A percentile compares a stretch with the other conserved stretches of the same genome.
Evolutionary conservation across 306 rosid genomes (phyloP).

Genomic region (Vigna reflexopilosa): DNA sequence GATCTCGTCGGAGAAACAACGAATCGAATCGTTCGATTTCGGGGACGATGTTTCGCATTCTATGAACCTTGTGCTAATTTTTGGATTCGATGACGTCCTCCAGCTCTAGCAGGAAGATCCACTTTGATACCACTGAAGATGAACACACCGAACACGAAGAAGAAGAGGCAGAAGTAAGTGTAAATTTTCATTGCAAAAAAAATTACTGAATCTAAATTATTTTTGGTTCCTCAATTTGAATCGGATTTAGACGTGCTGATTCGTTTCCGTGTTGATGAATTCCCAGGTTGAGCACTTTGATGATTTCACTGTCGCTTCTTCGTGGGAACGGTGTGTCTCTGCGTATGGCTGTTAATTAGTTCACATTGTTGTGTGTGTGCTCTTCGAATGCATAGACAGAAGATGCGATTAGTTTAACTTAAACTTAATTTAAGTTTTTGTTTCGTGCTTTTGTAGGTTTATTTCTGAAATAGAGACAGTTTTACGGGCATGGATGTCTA

Average conservation of each 20-base stretch:
- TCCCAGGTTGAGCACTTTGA: conserved; percentile 91
- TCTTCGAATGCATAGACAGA: conserved; percentile 10
- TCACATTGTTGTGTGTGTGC: conserved; percentile 24
- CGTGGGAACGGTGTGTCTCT: conserved; percentile 87
- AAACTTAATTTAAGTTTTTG: neutral
- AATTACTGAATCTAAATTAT: neutral
- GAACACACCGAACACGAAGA: conserved; percentile 57
- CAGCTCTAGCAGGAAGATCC: conserved; percentile 60
- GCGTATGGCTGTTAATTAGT: neutral
- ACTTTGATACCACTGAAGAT: conserved; percentile 52
- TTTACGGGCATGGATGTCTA: conserved; percentile 87
- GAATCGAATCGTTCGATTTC: conserved; percentile 11
- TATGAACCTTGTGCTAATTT: conserved; percentile 41
- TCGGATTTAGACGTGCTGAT: conserved; percentile 9
- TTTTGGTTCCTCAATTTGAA: neutral
- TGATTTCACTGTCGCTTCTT: conserved; percentile 95
- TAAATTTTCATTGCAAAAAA: conserved; percentile 16
- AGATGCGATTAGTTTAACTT: conserved; percentile 10
- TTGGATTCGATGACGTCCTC: conserved; percentile 77
- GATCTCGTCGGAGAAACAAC: conserved; percentile 33
- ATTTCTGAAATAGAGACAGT: conserved; percentile 93
- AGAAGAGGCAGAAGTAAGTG: conserved; percentile 57
- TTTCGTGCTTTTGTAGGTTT: conserved; percentile 59
- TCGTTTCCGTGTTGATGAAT: conserved; percentile 22
- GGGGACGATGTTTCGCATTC: neutral